Percentiles rank a stretch among this genome's conserved stretches.
Evolutionary conservation across 75 land plant genomes (phyloP).

Genomic region (Pseudotsuga menziesii): DNA sequence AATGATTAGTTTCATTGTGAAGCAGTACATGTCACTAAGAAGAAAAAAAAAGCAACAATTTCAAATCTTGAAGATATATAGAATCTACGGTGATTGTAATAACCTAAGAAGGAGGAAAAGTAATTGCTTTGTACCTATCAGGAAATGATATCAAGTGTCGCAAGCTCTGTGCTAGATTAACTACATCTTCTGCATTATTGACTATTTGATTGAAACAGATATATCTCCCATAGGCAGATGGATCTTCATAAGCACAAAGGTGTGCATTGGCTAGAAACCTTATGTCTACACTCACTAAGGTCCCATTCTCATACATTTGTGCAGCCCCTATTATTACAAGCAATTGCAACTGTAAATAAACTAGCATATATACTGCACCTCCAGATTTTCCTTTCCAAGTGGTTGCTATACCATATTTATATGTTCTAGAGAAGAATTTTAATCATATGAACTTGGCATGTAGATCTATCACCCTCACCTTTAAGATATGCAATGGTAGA

Average conservation of each 20-base stretch:
- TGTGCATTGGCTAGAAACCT: slow-evolving; percentile 73
- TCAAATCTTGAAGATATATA: too few relatives aligned
- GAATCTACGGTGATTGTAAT: too few relatives aligned
- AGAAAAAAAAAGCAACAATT: too few relatives aligned
- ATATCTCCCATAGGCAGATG: slow-evolving; percentile 68
- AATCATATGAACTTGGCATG: too few relatives aligned
- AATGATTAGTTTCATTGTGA: too few relatives aligned
- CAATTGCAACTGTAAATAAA: too few relatives aligned
- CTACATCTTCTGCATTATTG: slow-evolving; percentile 44
- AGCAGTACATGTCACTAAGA: too few relatives aligned
- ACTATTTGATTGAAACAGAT: slow-evolving; percentile 68
- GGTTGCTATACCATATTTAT: too few relatives aligned
- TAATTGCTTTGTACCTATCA: neutral
- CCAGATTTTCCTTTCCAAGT: too few relatives aligned
- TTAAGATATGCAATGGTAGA: slow-evolving; percentile 22
- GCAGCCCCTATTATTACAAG: slow-evolving; percentile 32
- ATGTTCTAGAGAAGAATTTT: too few relatives aligned
- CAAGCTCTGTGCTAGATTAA: slow-evolving; percentile 33
- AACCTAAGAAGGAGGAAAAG: too few relatives aligned
- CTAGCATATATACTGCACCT: too few relatives aligned
- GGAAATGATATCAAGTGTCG: slow-evolving; percentile 17
- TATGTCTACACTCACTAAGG: slow-evolving; percentile 65
- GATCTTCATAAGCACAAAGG: slow-evolving; percentile 47
- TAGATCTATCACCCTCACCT: neutral
- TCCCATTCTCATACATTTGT: slow-evolving; percentile 69